A percentile compares a stretch with the other conserved stretches of the same genome.
Conservation (phyloP, 139 green algal genomes). For the Chlorella sp. region DNA sequence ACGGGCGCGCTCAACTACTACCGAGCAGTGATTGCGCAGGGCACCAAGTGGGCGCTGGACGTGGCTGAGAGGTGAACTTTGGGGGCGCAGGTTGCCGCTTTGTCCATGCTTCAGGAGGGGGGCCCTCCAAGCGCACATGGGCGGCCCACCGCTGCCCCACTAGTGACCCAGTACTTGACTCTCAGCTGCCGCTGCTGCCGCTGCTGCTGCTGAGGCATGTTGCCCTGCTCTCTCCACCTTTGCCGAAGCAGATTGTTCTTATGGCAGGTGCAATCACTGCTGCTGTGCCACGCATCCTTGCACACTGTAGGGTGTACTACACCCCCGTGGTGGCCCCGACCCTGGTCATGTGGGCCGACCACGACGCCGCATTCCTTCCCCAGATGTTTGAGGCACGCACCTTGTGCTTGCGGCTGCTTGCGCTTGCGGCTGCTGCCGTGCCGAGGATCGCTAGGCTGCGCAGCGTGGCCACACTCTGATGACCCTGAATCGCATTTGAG, state of each 20-base stretch:
- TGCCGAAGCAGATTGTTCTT: too few relatives aligned
- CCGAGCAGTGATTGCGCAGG: conserved; percentile 4
- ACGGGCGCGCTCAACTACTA: conserved; percentile 54
- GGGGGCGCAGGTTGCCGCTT: too few relatives aligned
- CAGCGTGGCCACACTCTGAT: too few relatives aligned
- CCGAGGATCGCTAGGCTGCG: too few relatives aligned
- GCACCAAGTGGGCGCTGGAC: background rate
- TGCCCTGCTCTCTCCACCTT: too few relatives aligned
- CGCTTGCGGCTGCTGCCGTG: background rate
- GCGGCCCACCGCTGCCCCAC: too few relatives aligned
- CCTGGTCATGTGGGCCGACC: conserved; percentile 41
- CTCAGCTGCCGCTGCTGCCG: background rate
- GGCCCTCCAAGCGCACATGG: too few relatives aligned
- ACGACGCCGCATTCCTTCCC: conserved; percentile 35
- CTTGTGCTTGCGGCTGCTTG: too few relatives aligned
- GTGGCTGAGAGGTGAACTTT: conserved; percentile 10
- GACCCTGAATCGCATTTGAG: too few relatives aligned
- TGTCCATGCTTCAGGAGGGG: too few relatives aligned
- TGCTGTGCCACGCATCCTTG: background rate
- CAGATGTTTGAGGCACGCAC: conserved; percentile 18
- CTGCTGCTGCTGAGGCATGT: background rate
- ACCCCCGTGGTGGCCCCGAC: conserved; percentile 22
- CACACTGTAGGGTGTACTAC: background rate
- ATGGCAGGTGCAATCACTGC: too few relatives aligned
- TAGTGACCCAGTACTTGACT: background rate